Conservation (phyloP, 2,329 filamentous ascomycete species). For the Beauveria sp. region DNA sequence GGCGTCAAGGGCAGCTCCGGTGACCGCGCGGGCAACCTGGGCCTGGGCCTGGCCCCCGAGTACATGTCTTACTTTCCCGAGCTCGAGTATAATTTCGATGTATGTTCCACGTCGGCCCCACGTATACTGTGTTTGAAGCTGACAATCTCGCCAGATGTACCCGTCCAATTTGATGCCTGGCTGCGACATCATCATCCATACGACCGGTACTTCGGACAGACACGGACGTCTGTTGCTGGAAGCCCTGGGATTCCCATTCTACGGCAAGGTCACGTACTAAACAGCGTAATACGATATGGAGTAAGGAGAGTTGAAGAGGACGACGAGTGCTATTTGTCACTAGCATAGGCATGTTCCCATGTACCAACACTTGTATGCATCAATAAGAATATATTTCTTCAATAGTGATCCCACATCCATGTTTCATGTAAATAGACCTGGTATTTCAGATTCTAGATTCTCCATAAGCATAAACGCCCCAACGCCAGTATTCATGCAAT, state of each 20-base stretch:
- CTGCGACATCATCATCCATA: slow-evolving; percentile 76
- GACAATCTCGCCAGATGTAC: slow-evolving; percentile 40
- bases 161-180: slow-evolving; percentile 71
- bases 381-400: slow-evolving; percentile 1
- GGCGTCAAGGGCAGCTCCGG: slow-evolving; percentile 61
- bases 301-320: not conserved
- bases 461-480: slow-evolving; percentile 14
- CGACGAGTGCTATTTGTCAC: slow-evolving; percentile 14
- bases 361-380: slow-evolving; percentile 13
- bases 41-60: slow-evolving; percentile 69
- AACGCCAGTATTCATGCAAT: slow-evolving; percentile 31
- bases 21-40: slow-evolving; percentile 81
- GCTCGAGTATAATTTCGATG: slow-evolving; percentile 90
- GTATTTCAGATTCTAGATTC: not conserved
- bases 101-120: slow-evolving; percentile 39
- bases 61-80: slow-evolving; percentile 84
- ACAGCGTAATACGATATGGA: not conserved
- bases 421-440: not conserved
- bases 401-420: not conserved
- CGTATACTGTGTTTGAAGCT: not conserved
- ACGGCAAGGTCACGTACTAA: slow-evolving; percentile 56
- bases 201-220: slow-evolving; percentile 74
- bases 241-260: slow-evolving; percentile 56
- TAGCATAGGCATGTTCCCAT: slow-evolving; percentile 14
- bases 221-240: slow-evolving; percentile 67